Conservation (phyloP, 225 moss, liverwort and hornwort genomes). For the Polytrichum commune region DNA sequence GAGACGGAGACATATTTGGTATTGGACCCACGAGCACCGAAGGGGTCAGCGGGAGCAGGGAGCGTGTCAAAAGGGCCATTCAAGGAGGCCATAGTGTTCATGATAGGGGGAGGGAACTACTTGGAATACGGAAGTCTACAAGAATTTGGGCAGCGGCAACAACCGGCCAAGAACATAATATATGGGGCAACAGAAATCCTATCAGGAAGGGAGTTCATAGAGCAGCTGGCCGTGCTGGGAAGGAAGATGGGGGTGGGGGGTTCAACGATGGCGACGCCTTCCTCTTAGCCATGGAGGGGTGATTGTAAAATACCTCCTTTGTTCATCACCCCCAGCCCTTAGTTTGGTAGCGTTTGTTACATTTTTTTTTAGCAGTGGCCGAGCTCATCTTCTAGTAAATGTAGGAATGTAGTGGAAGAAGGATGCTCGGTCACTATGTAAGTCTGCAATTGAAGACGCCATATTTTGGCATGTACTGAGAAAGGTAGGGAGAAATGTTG, state of each 20-base stretch:
- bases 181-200: slow-evolving; percentile 90
- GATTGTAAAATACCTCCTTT: slow-evolving; percentile 39
- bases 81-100: slow-evolving; percentile 96
- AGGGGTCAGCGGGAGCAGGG: slow-evolving; percentile 54
- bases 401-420: not conserved
- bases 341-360: not conserved
- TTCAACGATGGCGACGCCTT: slow-evolving; percentile 27
- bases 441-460: not conserved
- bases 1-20: slow-evolving; percentile 88
- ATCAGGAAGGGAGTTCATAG: slow-evolving; percentile 87
- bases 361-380: not conserved
- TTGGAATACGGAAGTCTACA: slow-evolving; percentile 94
- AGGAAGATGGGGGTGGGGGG: slow-evolving; percentile 84
- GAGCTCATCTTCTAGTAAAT: not conserved
- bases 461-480: not conserved
- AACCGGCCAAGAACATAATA: slow-evolving; percentile 87
- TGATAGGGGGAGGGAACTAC: slow-evolving; percentile 98
- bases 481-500: no score
- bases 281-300: slow-evolving; percentile 36
- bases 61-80: slow-evolving; percentile 87
- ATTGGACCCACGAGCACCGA: slow-evolving; percentile 91
- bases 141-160: slow-evolving; percentile 90
- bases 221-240: slow-evolving; percentile 83
- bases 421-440: not conserved
- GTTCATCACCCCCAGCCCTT: slow-evolving; percentile 8